Percentiles rank a stretch among this genome's conserved stretches.
phyloP scores from a whole-genome alignment of 2,329 filamentous ascomycete genomes.

The Nemania sp. region DNA sequence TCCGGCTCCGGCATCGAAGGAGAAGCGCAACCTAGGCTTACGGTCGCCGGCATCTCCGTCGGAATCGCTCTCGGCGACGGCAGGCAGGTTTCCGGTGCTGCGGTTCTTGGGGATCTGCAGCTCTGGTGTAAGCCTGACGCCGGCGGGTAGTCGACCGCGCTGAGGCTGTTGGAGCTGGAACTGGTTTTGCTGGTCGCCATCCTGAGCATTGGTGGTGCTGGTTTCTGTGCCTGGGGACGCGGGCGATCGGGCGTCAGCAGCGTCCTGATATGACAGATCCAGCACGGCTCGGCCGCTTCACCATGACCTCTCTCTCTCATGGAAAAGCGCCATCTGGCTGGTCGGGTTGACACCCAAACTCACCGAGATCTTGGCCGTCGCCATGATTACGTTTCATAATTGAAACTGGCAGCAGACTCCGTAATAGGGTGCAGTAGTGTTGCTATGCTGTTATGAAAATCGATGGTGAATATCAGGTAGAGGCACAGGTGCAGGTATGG shows the following conservation, averaged over 20 bases:
- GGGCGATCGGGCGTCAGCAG: conserved; percentile 33
- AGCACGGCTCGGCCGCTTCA: too few species aligned
- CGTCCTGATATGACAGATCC: neutral
- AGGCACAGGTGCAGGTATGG: too few species aligned
- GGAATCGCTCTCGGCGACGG: conserved; percentile 45
- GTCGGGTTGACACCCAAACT: conserved; percentile 28
- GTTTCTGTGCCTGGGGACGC: conserved; percentile 42
- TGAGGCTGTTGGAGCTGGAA: conserved; percentile 11
- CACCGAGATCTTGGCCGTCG: conserved; percentile 49
- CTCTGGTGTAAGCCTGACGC: conserved; percentile 50
- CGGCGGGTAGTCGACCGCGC: conserved; percentile 40
- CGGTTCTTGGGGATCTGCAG: conserved; percentile 65
- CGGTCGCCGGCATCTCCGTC: conserved; percentile 50
- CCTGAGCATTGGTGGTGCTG: conserved; percentile 43
- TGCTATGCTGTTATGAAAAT: too few species aligned
- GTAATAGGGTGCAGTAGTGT: conserved; percentile 1
- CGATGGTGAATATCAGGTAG: neutral
- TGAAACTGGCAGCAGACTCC: conserved; percentile 32
- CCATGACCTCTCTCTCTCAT: too few species aligned
- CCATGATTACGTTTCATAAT: conserved; percentile 52
- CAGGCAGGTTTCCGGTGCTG: conserved; percentile 64
- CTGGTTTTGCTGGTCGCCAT: conserved; percentile 40
- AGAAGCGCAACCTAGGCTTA: conserved; percentile 66
- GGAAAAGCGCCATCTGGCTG: conserved; percentile 19
- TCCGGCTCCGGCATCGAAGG: conserved; percentile 70